Base-by-base conservation (phyloP, 1,284 basidiomycete genomes). In the Ganoderma sinense region DNA sequence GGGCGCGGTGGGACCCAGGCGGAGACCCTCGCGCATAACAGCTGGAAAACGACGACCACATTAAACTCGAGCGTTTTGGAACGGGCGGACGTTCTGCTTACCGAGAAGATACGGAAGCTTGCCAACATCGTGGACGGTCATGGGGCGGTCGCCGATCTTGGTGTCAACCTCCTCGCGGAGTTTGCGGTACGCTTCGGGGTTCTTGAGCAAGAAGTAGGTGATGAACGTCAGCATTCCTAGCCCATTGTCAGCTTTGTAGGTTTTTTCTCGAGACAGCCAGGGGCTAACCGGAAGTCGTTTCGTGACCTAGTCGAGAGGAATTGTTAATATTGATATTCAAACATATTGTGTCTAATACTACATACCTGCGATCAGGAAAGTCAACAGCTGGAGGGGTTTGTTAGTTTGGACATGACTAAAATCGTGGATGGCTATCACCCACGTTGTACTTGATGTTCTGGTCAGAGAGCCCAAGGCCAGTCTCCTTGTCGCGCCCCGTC, bases 331-430 rank as follows among this genome's bases (percentile, higher is more conserved):
- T 61, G 6, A 43, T 6, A 8, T 1, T 40, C 39, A 7, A 36
- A 7, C 6, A n/a, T 20, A 61, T 3, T 26, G 14, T 18, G 0
- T 20, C 26, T 1, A n/a, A 43, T 0, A 14, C 20, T 23, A 43
- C 74, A 58, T 66, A 81, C 82, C 86, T 6, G 86, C 86, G 55
- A 87, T 85, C 16, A 88, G 77, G 80, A 88, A 87, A 0, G 86
- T 87, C 14, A 87, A 75, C 39, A 86, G 80, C 83, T 85, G 51
- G 16, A 26, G 14, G 39, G 16, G n/a, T 40, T 0, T 2, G 2
- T 48, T 10, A 51, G 41, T 16, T 20, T 4, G n/a, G 45, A 6
- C n/a, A 23, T 16, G 59, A 60, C 2, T 43, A 5, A 11, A 36
- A 31, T 2, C 3, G 13, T 2, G 1, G 63, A 29, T 33, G 43